Conservation (phyloP, 176 grass and related monocot genomes). For the Dendrocalamus sinicus region DNA sequence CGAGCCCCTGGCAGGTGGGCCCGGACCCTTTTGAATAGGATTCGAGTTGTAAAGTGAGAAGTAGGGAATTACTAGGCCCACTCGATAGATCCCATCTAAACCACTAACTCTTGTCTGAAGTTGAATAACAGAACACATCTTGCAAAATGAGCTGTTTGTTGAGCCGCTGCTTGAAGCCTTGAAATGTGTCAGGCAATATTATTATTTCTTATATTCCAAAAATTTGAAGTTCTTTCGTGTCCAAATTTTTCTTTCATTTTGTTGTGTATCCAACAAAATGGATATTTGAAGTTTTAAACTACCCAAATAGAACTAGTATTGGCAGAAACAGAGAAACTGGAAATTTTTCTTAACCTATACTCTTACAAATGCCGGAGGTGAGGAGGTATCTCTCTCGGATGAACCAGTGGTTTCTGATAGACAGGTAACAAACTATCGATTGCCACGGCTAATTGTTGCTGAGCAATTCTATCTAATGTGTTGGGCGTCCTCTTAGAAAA, state of each 20-base stretch:
- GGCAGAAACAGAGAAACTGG: background rate
- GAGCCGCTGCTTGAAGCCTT: background rate
- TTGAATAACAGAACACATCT: slow-evolving; percentile 3
- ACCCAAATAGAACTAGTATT: background rate
- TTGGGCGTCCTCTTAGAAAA: background rate
- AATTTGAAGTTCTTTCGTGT: background rate
- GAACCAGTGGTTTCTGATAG: background rate
- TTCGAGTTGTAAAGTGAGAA: slow-evolving; percentile 44
- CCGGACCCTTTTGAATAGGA: background rate
- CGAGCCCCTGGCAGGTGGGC: background rate
- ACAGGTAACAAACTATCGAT: slow-evolving; percentile 31
- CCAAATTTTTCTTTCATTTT: too few relatives aligned
- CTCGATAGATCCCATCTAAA: slow-evolving; percentile 48
- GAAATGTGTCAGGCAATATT: background rate
- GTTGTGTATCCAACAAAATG: too few relatives aligned
- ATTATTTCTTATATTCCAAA: background rate
- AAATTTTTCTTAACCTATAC: background rate
- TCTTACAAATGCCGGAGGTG: background rate
- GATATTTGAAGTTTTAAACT: background rate
- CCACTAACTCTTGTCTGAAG: slow-evolving; percentile 39
- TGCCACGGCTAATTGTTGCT: slow-evolving; percentile 1
- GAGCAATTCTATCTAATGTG: background rate
- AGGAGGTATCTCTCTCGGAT: background rate
- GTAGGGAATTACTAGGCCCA: slow-evolving; percentile 1
- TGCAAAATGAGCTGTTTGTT: slow-evolving; percentile 23